Conservation (phyloP, 2,329 filamentous ascomycete genomes). For the Pseudocercospora ulei region DNA sequence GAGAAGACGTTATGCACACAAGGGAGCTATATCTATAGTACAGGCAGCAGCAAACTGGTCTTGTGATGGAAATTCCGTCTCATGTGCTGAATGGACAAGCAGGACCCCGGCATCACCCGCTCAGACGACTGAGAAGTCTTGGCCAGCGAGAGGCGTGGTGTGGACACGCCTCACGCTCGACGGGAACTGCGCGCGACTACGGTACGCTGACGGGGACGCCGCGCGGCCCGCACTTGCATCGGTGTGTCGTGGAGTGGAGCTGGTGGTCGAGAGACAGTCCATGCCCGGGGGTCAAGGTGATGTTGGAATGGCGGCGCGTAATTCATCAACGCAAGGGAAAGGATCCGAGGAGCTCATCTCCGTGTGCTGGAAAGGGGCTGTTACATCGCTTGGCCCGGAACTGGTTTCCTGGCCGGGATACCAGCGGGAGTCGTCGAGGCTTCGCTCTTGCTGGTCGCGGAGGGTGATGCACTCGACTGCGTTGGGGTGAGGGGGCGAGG, state of each 20-base stretch:
- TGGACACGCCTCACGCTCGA: conserved; percentile 7
- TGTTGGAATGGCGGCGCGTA: conserved; percentile 21
- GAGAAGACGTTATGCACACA: conserved; percentile 12
- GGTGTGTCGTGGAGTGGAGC: not conserved
- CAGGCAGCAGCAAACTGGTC: not conserved
- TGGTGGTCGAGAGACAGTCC: conserved; percentile 6
- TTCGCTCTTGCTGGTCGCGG: conserved; percentile 13
- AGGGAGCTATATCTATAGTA: conserved; percentile 10
- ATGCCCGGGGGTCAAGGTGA: conserved; percentile 18
- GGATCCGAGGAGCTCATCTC: conserved; percentile 16
- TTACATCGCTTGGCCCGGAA: conserved; percentile 42
- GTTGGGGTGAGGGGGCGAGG: conserved; percentile 26
- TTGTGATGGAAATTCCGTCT: conserved; percentile 4
- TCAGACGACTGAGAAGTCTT: conserved; percentile 3
- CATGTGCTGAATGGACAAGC: conserved; percentile 7
- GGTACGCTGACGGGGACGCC: conserved; percentile 1
- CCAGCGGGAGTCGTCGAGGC: conserved; percentile 14
- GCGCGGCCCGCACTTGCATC: conserved; percentile 2
- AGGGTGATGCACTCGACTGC: conserved; percentile 16
- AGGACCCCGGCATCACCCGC: conserved; percentile 1
- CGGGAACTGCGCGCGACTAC: conserved; percentile 1
- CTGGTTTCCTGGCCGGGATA: conserved; percentile 40
- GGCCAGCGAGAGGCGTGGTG: not conserved
- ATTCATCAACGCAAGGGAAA: conserved; percentile 24
- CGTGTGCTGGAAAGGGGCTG: conserved; percentile 6